These are phyloP conservation scores for Trametes meyenii DNA, from an alignment of 768 basidiomycete genomes.

Conservation along the genomic window DNA sequence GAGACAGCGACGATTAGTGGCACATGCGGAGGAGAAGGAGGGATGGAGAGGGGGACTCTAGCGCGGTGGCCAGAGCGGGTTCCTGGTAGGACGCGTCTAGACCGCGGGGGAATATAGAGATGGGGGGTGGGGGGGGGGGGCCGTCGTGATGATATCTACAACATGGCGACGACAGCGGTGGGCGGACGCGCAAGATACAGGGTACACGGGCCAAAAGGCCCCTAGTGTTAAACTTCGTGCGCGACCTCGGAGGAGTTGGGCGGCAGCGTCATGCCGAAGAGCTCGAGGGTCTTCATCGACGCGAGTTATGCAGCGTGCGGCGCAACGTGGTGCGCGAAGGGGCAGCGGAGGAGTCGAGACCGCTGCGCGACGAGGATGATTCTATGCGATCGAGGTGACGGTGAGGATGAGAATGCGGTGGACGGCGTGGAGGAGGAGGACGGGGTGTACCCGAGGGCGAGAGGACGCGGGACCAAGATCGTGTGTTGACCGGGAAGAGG, in stretches of 20 bases:
- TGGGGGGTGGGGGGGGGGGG: not conserved
- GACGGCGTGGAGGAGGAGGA: not conserved
- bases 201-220: not conserved
- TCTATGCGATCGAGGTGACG: not conserved
- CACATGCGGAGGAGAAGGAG: not conserved
- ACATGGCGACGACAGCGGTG: too few species aligned
- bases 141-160: too few species aligned
- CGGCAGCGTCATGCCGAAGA: not conserved
- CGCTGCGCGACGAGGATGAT: not conserved
- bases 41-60: not conserved
- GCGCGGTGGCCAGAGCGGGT: not conserved
- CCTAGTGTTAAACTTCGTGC: not conserved
- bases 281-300: not conserved
- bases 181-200: not conserved
- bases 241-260: not conserved
- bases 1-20: not conserved
- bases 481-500: slow-evolving; percentile 3
- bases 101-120: not conserved
- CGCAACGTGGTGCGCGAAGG: not conserved
- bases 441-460: not conserved
- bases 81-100: not conserved
- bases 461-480: slow-evolving; percentile 8
- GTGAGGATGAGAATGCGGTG: not conserved
- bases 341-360: not conserved
- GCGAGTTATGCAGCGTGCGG: not conserved